These are phyloP conservation scores for Thelonectria rubi DNA, from an alignment of 2,329 filamentous ascomycete species.

Conservation along the genomic window DNA sequence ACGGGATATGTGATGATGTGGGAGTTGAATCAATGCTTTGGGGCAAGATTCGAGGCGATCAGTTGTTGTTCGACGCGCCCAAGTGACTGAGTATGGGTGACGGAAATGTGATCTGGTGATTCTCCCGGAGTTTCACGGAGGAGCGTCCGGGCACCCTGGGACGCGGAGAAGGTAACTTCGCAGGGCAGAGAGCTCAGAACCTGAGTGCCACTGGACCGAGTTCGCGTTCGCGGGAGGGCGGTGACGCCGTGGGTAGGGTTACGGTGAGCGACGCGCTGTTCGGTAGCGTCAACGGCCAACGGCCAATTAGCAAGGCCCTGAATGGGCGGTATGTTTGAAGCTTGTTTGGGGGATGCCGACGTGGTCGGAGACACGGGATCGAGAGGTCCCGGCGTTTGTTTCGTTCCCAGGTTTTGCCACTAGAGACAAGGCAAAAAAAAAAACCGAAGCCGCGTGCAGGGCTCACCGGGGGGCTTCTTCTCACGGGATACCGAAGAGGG, in stretches of 20 bases:
- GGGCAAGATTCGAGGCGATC: not conserved
- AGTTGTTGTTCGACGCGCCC: conserved; percentile 5
- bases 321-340: conserved; percentile 10
- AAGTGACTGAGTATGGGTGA: conserved; percentile 10
- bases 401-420: not conserved
- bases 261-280: not conserved
- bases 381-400: conserved; percentile 6
- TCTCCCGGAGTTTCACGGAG: conserved; percentile 7
- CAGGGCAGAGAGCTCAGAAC: conserved; percentile 9
- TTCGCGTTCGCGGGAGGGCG: not conserved
- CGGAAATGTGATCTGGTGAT: not conserved
- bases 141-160: not conserved
- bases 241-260: not conserved
- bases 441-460: conserved; percentile 7
- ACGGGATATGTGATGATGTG: not conserved
- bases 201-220: not conserved
- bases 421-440: not conserved
- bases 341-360: not conserved
- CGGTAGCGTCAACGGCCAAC: not conserved
- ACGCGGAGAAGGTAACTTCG: not conserved
- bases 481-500: conserved; percentile 1
- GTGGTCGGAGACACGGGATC: conserved; percentile 5
- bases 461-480: conserved; percentile 6
- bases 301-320: conserved; percentile 14
- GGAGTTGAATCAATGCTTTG: conserved; percentile 4